Evolutionary conservation across 495 filamentous ascomycete species (phyloP).

Genomic region (Neurospora terricola): DNA sequence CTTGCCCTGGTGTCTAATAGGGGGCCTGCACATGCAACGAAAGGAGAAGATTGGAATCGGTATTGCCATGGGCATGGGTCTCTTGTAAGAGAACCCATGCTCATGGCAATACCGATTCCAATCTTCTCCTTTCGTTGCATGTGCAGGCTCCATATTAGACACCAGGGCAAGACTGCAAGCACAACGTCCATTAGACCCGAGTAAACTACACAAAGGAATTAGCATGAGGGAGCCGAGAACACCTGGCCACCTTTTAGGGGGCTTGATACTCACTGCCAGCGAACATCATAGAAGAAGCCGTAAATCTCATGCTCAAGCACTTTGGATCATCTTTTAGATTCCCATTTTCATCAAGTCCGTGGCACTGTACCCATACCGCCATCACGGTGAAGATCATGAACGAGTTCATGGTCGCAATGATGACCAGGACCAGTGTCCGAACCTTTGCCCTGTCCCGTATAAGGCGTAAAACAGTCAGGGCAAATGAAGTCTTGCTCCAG

Average conservation of each 20-base stretch:
- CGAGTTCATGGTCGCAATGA: slow-evolving; percentile 21
- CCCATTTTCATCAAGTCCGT: neutral
- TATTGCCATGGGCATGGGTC: neutral
- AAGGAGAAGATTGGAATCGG: no score
- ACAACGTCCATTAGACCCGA: slow-evolving; percentile 28
- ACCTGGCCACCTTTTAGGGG: neutral
- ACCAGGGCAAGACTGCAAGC: slow-evolving; percentile 27
- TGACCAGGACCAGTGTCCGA: slow-evolving; percentile 11
- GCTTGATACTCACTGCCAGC: slow-evolving; percentile 9
- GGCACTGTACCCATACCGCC: slow-evolving; percentile 19
- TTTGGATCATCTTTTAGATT: neutral
- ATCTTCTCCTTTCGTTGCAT: slow-evolving; percentile 29
- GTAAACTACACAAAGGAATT: slow-evolving; percentile 11
- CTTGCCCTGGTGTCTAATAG: no score
- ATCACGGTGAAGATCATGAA: slow-evolving; percentile 12
- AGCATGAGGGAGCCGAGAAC: neutral
- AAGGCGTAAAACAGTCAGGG: slow-evolving; percentile 23
- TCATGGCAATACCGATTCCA: slow-evolving; percentile 30
- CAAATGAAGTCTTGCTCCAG: slow-evolving; percentile 31
- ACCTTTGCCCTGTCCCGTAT: slow-evolving; percentile 9
- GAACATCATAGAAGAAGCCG: slow-evolving; percentile 13
- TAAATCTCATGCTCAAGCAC: neutral
- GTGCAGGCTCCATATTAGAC: slow-evolving; percentile 21
- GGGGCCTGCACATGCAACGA: no score
- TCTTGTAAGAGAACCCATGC: slow-evolving; percentile 29